Evolutionary conservation across 106 monocot genomes (phyloP).

Genomic region (Narthecium ossifragum): DNA sequence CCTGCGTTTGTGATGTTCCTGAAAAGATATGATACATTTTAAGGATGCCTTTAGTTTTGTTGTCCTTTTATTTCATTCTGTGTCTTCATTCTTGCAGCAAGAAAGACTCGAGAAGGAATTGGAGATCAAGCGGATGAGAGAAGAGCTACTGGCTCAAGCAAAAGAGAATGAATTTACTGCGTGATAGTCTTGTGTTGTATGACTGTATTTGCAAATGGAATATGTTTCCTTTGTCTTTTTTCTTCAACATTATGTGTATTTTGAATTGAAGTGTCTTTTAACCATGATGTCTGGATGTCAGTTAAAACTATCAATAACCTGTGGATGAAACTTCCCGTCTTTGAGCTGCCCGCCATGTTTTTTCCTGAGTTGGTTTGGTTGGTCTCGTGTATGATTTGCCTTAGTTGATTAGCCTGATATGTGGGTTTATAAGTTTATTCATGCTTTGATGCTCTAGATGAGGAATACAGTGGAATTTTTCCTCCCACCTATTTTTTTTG

Average conservation of each 20-base stretch:
- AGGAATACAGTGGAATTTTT: no score
- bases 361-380: no score
- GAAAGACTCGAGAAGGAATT: constrained; percentile 49
- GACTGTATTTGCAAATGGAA: not conserved
- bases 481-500: no score
- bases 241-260: no score
- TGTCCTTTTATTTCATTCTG: not conserved
- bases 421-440: no score
- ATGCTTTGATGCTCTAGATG: no score
- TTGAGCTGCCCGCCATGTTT: no score
- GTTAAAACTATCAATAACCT: no score
- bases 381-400: no score
- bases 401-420: no score
- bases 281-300: not conserved
- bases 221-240: not conserved
- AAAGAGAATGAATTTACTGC: constrained; percentile 32
- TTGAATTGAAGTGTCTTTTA: not conserved
- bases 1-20: not conserved
- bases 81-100: constrained; percentile 23
- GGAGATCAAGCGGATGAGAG: constrained; percentile 50
- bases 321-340: no score
- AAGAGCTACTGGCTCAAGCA: constrained; percentile 40
- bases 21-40: constrained; percentile 10
- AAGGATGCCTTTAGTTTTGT: not conserved
- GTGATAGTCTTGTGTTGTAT: not conserved